phyloP scores from a whole-genome alignment of 257 asterid genomes.

The Fraxinus quadrangulata region DNA sequence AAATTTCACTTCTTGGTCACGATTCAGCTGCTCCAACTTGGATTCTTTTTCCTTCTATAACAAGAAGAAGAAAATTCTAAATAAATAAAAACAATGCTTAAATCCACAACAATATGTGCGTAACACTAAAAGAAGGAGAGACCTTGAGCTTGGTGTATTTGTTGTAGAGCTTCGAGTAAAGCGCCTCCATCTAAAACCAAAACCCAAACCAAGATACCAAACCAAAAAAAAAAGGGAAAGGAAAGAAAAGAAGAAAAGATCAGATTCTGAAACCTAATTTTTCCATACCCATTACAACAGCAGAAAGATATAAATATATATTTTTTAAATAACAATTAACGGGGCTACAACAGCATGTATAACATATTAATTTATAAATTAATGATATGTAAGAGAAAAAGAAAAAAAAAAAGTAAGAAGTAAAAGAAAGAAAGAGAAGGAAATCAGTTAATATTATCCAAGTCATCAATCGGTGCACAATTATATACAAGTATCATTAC shows the following conservation, averaged over 20 bases:
- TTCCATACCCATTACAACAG: conserved; percentile 11
- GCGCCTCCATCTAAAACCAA: conserved; percentile 60
- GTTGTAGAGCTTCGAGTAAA: conserved; percentile 64
- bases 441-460: no score
- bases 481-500: no score
- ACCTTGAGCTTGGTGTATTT: conserved; percentile 74
- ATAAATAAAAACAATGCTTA: neutral
- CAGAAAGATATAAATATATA: neutral
- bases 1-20: conserved; percentile 74
- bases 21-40: conserved; percentile 58
- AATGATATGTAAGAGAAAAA: no score
- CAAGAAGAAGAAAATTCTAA: neutral
- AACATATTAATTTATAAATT: no score
- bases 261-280: neutral
- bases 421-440: no score
- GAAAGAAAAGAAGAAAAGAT: neutral
- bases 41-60: conserved; percentile 65
- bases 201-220: neutral
- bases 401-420: no score
- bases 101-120: neutral
- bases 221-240: neutral
- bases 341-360: neutral
- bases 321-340: no score
- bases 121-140: neutral
- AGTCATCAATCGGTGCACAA: no score